Evolutionary conservation across 441 rosid genomes (phyloP), one percentile per base, ranked within the genome.

Genomic region (Sinapis alba): DNA sequence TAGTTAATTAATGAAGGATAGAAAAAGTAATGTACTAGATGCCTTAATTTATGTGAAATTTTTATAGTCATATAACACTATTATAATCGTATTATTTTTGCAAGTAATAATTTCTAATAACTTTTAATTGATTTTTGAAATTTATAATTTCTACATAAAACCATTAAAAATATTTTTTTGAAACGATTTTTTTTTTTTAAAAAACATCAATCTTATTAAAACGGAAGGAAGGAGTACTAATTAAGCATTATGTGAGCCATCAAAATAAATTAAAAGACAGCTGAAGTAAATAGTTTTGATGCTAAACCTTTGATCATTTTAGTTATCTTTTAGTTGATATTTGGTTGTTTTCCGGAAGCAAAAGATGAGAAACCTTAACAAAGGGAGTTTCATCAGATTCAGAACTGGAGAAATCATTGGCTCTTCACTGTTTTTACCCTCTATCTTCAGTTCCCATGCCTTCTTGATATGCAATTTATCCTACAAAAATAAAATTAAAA

Each of bases 381-480:
- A 74, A 62, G 82, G 82, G n/a, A 79, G 76, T 59, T 79, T 79
- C 82, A 74, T 69, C 24, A 79, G 38, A 57, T 59, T 74, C 4
- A 74, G 8, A n/a, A 21, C 28, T 58, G 78, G 72, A 32, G 75
- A 47, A 63, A 56, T 11, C 67, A 26, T 69, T 69, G 63, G 24
- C 2, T 73, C 78, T 34, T 73, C 75, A 38, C 10, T 7, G 62
- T 69, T 74, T 47, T 64, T 79, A 16, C 64, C 68, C 4, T 74
- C 79, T 2, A 74, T 69, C 51, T 79, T 69, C 75, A 45, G 0
- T 50, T 79, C 79, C 78, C 82, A 79, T 79, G 79, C 72, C 28
- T 73, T 73, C 56, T 58, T 63, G 3, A 50, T 18, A 16, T 69
- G 18, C 63, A 74, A 2, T 36, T 74, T 79, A 64, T 74, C 79